These are phyloP conservation scores for Tolypocladium endophyticum DNA, from an alignment of 2,329 filamentous ascomycete species.

Conservation along the genomic window DNA sequence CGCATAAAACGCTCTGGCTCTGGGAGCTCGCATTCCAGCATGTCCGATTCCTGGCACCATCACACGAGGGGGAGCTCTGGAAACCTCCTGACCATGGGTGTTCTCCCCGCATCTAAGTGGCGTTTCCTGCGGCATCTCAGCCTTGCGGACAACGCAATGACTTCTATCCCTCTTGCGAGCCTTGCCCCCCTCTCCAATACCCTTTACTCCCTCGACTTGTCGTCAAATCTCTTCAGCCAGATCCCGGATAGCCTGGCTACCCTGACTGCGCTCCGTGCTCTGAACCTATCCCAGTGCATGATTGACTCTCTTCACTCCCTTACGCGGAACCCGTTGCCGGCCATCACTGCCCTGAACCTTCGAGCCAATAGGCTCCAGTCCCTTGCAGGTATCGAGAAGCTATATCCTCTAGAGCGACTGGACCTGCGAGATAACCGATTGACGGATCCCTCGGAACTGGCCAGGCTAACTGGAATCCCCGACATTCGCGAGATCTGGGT, in stretches of 20 bases:
- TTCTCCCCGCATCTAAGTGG: constrained; percentile 83
- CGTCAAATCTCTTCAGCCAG: constrained; percentile 85
- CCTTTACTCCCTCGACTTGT: constrained; percentile 84
- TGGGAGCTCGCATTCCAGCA: constrained; percentile 79
- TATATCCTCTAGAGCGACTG: constrained; percentile 79
- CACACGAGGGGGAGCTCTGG: constrained; percentile 61
- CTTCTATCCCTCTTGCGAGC: constrained; percentile 63
- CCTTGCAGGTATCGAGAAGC: constrained; percentile 78
- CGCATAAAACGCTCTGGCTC: constrained; percentile 82
- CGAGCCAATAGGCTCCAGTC: constrained; percentile 80
- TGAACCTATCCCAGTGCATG: constrained; percentile 96
- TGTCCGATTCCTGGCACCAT: constrained; percentile 53
- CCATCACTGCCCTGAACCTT: constrained; percentile 87
- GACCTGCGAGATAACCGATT: constrained; percentile 86
- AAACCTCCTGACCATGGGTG: constrained; percentile 61
- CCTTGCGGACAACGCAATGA: constrained; percentile 83
- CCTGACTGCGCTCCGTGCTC: constrained; percentile 75
- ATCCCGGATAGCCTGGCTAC: constrained; percentile 84
- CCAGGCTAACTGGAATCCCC: constrained; percentile 79
- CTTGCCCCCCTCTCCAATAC: constrained; percentile 77
- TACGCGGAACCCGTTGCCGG: constrained; percentile 74
- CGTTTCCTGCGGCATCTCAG: constrained; percentile 87
- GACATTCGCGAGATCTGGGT: constrained; percentile 91
- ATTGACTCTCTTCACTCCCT: constrained; percentile 89
- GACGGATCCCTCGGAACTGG: constrained; percentile 83